phyloP scores from a whole-genome alignment of 768 basidiomycete genomes.

The Lyophyllum atratum region DNA sequence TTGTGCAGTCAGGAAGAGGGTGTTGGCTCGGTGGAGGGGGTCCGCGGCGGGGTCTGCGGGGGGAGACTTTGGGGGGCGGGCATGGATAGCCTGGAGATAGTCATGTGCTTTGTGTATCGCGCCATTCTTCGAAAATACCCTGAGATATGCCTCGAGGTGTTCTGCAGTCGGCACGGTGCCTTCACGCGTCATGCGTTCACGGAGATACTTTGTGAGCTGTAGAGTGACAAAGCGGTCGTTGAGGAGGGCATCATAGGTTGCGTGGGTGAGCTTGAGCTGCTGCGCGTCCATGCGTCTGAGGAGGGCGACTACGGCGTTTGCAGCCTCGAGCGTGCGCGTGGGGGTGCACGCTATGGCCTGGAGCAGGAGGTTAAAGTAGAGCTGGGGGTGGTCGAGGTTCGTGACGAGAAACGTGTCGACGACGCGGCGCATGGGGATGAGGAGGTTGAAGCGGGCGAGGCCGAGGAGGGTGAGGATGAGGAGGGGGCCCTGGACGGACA shows the following conservation, averaged over 20 bases:
- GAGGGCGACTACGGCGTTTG: conserved; percentile 40
- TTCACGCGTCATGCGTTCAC: conserved; percentile 40
- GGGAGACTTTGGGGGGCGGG: background rate
- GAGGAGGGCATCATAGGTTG: conserved; percentile 47
- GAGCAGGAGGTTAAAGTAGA: conserved; percentile 56
- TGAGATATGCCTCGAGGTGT: conserved; percentile 52
- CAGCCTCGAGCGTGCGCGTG: conserved; percentile 37
- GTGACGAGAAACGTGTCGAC: conserved; percentile 42
- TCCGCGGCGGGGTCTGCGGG: conserved; percentile 1
- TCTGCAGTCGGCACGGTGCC: conserved; percentile 37
- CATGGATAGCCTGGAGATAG: conserved; percentile 42
- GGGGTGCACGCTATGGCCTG: conserved; percentile 47
- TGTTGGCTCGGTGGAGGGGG: conserved; percentile 37
- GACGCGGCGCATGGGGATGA: conserved; percentile 46
- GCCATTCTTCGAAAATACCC: conserved; percentile 47
- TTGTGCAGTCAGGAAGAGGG: conserved; percentile 43
- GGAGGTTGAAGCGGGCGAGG: conserved; percentile 51
- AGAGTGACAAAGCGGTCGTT: conserved; percentile 52
- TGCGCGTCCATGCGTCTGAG: conserved; percentile 50
- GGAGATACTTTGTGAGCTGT: conserved; percentile 50
- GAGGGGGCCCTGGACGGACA: conserved; percentile 39
- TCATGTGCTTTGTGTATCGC: conserved; percentile 40
- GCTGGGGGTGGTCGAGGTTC: conserved; percentile 25
- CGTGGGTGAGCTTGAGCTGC: conserved; percentile 37
- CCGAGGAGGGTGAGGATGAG: conserved; percentile 48